These are phyloP conservation scores for Avena eriantha DNA, from an alignment of 176 grass and related monocot genomes.

Conservation along the genomic window DNA sequence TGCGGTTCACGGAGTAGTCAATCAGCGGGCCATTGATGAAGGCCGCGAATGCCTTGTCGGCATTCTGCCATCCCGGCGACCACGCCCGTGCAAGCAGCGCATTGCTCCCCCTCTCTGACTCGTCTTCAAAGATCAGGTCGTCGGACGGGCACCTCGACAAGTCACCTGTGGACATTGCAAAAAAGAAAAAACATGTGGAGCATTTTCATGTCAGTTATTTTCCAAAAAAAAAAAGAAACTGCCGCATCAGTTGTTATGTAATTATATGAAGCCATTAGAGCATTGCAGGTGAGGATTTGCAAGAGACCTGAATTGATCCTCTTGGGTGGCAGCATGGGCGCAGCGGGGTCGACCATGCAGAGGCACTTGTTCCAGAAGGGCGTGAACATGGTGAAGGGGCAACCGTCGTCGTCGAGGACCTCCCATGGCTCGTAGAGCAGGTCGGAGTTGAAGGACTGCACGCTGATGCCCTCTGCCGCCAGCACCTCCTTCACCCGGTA, in stretches of 20 bases:
- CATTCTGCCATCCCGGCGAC: slow-evolving; percentile 98
- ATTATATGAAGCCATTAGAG: background rate
- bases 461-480: slow-evolving; percentile 70
- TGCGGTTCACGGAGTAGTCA: slow-evolving; percentile 76
- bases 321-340: slow-evolving; percentile 92
- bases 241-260: background rate
- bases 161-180: slow-evolving; percentile 60
- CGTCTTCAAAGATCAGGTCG: slow-evolving; percentile 80
- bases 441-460: slow-evolving; percentile 93
- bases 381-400: slow-evolving; percentile 90
- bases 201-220: slow-evolving; percentile 44
- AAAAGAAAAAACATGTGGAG: slow-evolving; percentile 19
- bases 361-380: slow-evolving; percentile 96
- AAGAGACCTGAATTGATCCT: slow-evolving; percentile 77
- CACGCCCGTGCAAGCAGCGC: slow-evolving; percentile 94
- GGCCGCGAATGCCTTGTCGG: slow-evolving; percentile 68
- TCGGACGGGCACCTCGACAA: slow-evolving; percentile 65
- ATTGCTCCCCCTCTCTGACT: slow-evolving; percentile 94
- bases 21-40: slow-evolving; percentile 91
- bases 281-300: background rate
- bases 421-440: slow-evolving; percentile 98
- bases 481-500: slow-evolving; percentile 84
- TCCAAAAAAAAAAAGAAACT: background rate
- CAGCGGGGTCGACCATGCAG: slow-evolving; percentile 80
- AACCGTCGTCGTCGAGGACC: slow-evolving; percentile 79